A percentile compares a stretch with the other conserved stretches of the same genome.
Conservation (phyloP, 176 grass and related monocot species). For the Carex scoparia region DNA sequence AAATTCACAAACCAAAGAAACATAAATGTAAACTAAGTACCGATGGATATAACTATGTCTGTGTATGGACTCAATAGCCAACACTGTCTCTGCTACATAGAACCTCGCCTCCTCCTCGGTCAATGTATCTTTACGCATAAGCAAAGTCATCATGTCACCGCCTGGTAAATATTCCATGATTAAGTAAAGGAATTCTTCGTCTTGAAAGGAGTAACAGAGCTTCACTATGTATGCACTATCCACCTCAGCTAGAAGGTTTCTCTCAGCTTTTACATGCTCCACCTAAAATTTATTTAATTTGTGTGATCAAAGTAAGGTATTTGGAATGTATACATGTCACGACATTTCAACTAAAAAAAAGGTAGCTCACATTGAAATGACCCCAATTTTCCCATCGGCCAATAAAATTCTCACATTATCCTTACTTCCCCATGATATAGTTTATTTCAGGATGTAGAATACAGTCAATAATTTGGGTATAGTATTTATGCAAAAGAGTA, state of each 20-base stretch:
- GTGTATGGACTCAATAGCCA: slow-evolving; percentile 96
- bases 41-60: slow-evolving; percentile 96
- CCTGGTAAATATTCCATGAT: slow-evolving; percentile 99
- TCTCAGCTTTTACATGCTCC: slow-evolving; percentile 99
- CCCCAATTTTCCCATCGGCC: neutral
- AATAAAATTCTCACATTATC: slow-evolving; percentile 1
- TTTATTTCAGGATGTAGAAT: neutral
- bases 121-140: slow-evolving; percentile 94
- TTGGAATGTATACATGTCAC: neutral
- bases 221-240: slow-evolving; percentile 97
- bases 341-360: neutral
- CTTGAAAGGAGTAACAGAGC: slow-evolving; percentile 96
- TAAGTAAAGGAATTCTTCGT: slow-evolving; percentile 88
- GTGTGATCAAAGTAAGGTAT: neutral
- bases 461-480: neutral
- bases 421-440: neutral
- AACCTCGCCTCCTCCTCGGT: slow-evolving; percentile 91
- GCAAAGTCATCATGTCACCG: slow-evolving; percentile 98
- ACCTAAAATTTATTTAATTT: slow-evolving; percentile 47
- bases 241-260: slow-evolving; percentile 97
- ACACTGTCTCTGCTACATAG: slow-evolving; percentile 94
- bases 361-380: neutral
- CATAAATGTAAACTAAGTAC: slow-evolving; percentile 32
- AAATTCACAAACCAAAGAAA: neutral
- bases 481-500: neutral